Evolutionary conservation across 1,139 yeast species (phyloP).

Genomic region (Suhomyces guaymorum): DNA sequence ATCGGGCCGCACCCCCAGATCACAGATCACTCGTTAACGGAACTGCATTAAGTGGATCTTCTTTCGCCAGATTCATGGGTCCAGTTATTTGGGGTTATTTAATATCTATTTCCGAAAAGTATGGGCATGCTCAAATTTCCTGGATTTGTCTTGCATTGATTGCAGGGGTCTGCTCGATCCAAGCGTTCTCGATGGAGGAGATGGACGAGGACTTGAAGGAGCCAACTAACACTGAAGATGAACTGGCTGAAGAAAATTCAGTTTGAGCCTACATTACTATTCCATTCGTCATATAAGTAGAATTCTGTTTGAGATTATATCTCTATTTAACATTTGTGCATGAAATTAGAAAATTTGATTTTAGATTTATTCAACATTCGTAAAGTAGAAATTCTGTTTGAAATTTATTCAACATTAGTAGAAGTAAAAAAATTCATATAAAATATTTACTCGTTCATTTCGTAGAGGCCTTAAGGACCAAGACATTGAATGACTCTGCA

Average conservation of each 20-base stretch:
- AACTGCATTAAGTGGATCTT: conserved; percentile 47
- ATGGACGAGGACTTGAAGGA: conserved; percentile 25
- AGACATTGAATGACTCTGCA: conserved; percentile 26
- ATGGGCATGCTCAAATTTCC: conserved; percentile 47
- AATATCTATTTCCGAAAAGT: conserved; percentile 38
- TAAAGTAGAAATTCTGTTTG: no score
- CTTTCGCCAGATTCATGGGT: conserved; percentile 59
- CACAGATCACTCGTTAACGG: conserved; percentile 56
- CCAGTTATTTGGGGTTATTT: conserved; percentile 61
- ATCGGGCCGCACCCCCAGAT: conserved; percentile 48
- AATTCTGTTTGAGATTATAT: no score
- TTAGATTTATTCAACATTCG: no score
- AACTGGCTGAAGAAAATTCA: no score
- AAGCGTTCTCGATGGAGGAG: conserved; percentile 36
- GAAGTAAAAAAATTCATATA: neutral
- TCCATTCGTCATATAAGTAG: no score
- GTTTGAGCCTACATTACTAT: no score
- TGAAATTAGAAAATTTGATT: no score
- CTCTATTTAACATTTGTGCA: no score
- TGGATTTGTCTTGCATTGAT: conserved; percentile 50
- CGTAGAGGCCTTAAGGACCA: conserved; percentile 25
- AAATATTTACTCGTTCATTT: conserved; percentile 1
- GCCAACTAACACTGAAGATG: neutral
- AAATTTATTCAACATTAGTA: neutral
- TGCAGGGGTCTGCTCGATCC: conserved; percentile 32